Percentiles rank a stretch among this genome's conserved stretches.
Evolutionary conservation across 352 stramenopile species (phyloP).

Genomic region (Globisporangium cylindrosporum): DNA sequence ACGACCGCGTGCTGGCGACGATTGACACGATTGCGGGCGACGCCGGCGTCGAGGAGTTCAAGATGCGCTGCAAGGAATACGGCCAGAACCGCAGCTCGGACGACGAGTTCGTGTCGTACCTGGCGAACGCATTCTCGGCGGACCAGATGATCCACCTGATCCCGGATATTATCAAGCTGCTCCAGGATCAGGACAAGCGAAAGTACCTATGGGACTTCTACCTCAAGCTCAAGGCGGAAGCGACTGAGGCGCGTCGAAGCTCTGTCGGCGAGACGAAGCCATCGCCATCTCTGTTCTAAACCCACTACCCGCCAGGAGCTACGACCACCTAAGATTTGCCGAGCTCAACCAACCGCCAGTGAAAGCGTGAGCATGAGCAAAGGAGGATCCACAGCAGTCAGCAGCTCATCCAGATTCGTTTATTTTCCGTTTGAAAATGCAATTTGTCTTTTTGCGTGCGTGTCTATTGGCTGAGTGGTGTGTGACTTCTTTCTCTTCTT

Average conservation of each 20-base stretch:
- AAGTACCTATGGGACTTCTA: constrained; percentile 84
- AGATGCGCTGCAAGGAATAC: constrained; percentile 84
- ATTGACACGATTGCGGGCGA: constrained; percentile 62
- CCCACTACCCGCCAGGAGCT: background rate
- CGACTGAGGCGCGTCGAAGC: constrained; percentile 19
- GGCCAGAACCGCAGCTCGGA: constrained; percentile 79
- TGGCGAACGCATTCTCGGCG: constrained; percentile 66
- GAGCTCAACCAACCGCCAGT: background rate
- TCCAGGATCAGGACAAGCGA: constrained; percentile 81
- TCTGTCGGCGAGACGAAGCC: constrained; percentile 25
- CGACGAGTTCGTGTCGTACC: constrained; percentile 64
- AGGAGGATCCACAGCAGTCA: background rate
- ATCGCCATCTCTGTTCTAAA: constrained; percentile 73
- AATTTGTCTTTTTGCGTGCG: constrained; percentile 6
- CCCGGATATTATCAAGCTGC: constrained; percentile 79
- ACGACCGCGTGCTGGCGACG: constrained; percentile 75
- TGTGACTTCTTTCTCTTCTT: background rate
- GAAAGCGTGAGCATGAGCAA: background rate
- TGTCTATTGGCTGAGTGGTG: constrained; percentile 3
- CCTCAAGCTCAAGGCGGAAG: constrained; percentile 66
- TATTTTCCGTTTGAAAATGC: constrained; percentile 12
- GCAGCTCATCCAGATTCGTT: constrained; percentile 5
- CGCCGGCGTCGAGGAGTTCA: constrained; percentile 75
- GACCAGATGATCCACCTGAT: constrained; percentile 74
- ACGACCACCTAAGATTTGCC: background rate